phyloP scores from a whole-genome alignment of 2,329 filamentous ascomycete species.

The Paraconiothyrium brasiliense region DNA sequence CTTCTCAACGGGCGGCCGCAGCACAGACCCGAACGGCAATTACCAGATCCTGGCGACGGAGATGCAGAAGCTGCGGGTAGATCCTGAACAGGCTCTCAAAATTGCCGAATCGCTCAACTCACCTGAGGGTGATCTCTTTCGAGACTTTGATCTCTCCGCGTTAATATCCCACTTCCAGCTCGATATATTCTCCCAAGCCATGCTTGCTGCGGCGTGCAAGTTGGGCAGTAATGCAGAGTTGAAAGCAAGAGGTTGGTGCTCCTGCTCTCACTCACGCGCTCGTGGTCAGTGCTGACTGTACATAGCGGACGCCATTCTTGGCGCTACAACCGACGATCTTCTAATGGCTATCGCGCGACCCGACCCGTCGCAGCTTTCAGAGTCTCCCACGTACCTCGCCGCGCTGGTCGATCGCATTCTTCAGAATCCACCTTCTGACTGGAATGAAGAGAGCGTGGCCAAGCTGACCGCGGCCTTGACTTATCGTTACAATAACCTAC shows the following conservation, averaged over 20 bases:
- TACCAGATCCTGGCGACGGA: conserved; percentile 84
- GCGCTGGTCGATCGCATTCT: conserved; percentile 86
- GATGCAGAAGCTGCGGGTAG: conserved; percentile 84
- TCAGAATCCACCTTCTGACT: conserved; percentile 85
- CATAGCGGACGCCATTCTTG: conserved; percentile 87
- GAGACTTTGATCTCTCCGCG: conserved; percentile 93
- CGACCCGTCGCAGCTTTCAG: conserved; percentile 66
- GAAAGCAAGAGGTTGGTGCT: conserved; percentile 80
- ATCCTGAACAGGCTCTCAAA: conserved; percentile 83
- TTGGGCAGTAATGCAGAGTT: conserved; percentile 81
- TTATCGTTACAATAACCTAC: conserved; percentile 70
- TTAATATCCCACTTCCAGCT: conserved; percentile 97
- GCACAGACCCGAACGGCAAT: conserved; percentile 78
- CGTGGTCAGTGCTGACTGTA: conserved; percentile 25
- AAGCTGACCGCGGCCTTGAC: conserved; percentile 71
- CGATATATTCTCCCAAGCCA: conserved; percentile 85
- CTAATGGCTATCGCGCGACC: conserved; percentile 77
- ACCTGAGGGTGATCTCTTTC: conserved; percentile 90
- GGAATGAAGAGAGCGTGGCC: conserved; percentile 77
- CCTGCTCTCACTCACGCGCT: neutral
- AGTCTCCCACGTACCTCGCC: conserved; percentile 75
- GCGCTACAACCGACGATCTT: conserved; percentile 80
- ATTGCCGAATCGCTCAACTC: conserved; percentile 94
- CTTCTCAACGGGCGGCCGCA: conserved; percentile 80
- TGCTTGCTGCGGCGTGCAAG: conserved; percentile 89